Percentiles rank a stretch among this genome's conserved stretches.
phyloP scores from a whole-genome alignment of 2,329 filamentous ascomycete genomes.

The Colletotrichum karsti region DNA sequence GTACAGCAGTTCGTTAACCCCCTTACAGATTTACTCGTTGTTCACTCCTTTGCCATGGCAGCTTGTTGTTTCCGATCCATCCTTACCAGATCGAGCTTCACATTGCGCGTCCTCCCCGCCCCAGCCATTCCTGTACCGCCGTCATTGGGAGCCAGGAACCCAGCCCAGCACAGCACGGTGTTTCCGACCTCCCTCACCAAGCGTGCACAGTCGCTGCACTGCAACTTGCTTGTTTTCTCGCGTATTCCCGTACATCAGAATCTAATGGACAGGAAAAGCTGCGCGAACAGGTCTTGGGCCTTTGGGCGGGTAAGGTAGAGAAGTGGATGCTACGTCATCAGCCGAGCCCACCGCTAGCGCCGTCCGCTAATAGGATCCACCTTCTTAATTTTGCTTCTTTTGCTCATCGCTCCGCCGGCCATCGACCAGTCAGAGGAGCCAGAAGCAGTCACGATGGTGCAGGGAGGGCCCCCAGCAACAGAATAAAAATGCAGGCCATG shows the following conservation, averaged over 20 bases:
- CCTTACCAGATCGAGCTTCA: conserved; percentile 14
- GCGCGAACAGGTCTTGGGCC: conserved; percentile 17
- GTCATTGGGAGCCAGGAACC: conserved; percentile 18
- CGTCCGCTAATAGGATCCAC: neutral
- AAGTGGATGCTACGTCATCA: conserved; percentile 28
- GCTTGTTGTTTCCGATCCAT: conserved; percentile 10
- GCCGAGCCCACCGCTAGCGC: conserved; percentile 12
- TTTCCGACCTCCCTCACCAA: neutral
- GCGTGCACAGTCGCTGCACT: neutral
- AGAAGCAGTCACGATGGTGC: neutral
- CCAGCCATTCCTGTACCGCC: conserved; percentile 13
- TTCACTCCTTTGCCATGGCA: neutral
- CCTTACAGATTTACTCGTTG: neutral
- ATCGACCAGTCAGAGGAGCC: conserved; percentile 6
- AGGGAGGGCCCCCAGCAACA: neutral
- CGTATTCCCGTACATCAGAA: neutral
- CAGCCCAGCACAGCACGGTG: conserved; percentile 9
- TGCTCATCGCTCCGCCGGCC: neutral
- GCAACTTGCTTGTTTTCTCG: neutral
- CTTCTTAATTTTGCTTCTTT: conserved; percentile 16
- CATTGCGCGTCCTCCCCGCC: conserved; percentile 20
- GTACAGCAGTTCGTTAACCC: neutral
- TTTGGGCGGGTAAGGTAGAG: too few species aligned
- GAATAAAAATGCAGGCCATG: neutral
- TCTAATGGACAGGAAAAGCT: neutral